A percentile compares a stretch with the other conserved stretches of the same genome.
These are phyloP conservation scores for Nicotiana benthamiana DNA, from an alignment of 257 asterid genomes.

Conservation along the genomic window DNA sequence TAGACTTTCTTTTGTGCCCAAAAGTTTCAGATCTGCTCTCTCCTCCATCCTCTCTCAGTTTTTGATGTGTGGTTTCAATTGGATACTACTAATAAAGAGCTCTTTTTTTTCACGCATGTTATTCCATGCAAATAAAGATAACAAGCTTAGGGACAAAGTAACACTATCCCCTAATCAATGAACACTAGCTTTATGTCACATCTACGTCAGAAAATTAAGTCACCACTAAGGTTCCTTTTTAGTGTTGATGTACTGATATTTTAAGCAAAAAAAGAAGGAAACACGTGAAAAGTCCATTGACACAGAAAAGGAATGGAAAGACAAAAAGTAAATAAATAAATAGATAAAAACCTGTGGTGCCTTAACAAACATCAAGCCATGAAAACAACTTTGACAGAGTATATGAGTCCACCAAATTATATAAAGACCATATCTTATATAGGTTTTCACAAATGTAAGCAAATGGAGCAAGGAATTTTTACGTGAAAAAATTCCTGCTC, in stretches of 20 bases:
- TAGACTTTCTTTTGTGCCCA: conserved; percentile 9
- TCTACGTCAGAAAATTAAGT: background rate
- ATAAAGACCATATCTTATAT: no score
- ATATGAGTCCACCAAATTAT: no score
- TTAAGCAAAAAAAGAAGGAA: background rate
- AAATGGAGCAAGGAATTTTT: no score
- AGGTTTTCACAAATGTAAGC: no score
- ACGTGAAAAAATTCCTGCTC: no score
- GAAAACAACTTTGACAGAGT: no score
- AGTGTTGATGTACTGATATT: background rate
- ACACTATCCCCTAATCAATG: background rate
- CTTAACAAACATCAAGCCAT: no score
- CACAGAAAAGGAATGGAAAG: no score
- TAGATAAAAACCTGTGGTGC: no score
- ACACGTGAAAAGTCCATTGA: no score
- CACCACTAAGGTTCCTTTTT: background rate
- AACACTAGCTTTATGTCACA: background rate
- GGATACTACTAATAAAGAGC: background rate
- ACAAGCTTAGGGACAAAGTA: background rate
- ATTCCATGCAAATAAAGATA: background rate
- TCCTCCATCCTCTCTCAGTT: background rate
- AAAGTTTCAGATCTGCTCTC: conserved; percentile 1
- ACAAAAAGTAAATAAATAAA: no score
- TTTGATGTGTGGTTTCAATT: background rate
- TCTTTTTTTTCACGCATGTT: background rate